These are phyloP conservation scores for Ilex asprella DNA, from an alignment of 257 asterid genomes.

Conservation along the genomic window DNA sequence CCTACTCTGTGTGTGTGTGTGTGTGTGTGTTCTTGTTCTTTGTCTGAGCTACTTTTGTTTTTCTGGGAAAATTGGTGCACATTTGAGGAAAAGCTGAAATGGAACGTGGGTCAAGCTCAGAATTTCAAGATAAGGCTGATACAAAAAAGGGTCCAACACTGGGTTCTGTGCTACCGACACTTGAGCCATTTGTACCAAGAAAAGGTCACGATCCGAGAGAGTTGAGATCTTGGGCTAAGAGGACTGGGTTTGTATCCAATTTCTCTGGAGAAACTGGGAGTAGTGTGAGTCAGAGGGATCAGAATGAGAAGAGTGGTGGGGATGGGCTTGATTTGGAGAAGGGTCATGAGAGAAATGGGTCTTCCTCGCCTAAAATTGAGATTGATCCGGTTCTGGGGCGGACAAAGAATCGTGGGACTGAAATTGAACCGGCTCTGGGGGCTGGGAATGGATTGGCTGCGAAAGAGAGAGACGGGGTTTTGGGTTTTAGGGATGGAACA, in stretches of 20 bases:
- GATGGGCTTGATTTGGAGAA: conserved; percentile 58
- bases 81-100: conserved; percentile 37
- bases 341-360: conserved; percentile 48
- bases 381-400: conserved; percentile 84
- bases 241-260: conserved; percentile 84
- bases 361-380: conserved; percentile 74
- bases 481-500: conserved; percentile 24
- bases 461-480: conserved; percentile 24
- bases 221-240: conserved; percentile 96
- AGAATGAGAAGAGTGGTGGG: conserved; percentile 22
- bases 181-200: conserved; percentile 76
- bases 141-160: conserved; percentile 40
- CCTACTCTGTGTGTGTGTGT: conserved; percentile 11
- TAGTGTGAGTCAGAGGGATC: conserved; percentile 43
- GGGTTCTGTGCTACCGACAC: conserved; percentile 45
- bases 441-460: conserved; percentile 25
- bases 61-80: conserved; percentile 16
- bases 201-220: conserved; percentile 75
- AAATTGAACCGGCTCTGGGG: conserved; percentile 50
- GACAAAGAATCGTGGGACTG: conserved; percentile 52
- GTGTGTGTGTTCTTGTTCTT: conserved; percentile 14
- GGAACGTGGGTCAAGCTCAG: conserved; percentile 73
- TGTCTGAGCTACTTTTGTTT: conserved; percentile 9
- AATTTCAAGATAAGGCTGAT: conserved; percentile 30
- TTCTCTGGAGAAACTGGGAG: conserved; percentile 67